These are phyloP conservation scores for Beauveria asiatica DNA, from an alignment of 2,329 filamentous ascomycete genomes.

Conservation along the genomic window DNA sequence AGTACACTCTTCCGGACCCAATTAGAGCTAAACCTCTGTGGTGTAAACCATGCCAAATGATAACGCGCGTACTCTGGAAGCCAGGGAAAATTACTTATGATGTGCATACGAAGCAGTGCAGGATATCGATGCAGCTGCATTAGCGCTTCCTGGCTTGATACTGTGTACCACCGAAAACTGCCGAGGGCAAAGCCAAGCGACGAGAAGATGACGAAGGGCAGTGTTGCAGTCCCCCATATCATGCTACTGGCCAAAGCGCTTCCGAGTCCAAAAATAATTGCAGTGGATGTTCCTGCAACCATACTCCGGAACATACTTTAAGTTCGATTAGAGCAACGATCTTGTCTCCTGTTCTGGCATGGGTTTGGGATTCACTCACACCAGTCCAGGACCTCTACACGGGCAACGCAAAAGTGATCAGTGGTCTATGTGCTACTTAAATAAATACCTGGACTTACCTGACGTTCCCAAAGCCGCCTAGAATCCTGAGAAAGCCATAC, in stretches of 20 bases:
- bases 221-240: constrained; percentile 17
- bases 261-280: constrained; percentile 13
- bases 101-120: constrained; percentile 15
- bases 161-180: constrained; percentile 15
- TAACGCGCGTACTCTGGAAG: constrained; percentile 11
- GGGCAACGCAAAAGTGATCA: not conserved
- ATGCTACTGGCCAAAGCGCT: constrained; percentile 13
- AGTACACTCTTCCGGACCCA: constrained; percentile 17
- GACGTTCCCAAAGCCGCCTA: constrained; percentile 17
- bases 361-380: not conserved
- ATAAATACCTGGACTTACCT: not conserved
- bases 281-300: constrained; percentile 16
- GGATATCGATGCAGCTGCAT: constrained; percentile 17
- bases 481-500: constrained; percentile 12
- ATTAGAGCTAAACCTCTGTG: constrained; percentile 10
- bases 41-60: constrained; percentile 11
- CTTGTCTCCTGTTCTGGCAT: not conserved
- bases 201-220: constrained; percentile 17
- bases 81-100: constrained; percentile 18
- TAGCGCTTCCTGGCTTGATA: constrained; percentile 14
- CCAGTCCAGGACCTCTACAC: not conserved
- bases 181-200: constrained; percentile 17
- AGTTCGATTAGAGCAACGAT: not conserved
- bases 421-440: not conserved
- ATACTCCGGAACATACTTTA: constrained; percentile 19